Conservation (phyloP, 1,139 yeast genomes). For the Pneumocystis carinii region DNA sequence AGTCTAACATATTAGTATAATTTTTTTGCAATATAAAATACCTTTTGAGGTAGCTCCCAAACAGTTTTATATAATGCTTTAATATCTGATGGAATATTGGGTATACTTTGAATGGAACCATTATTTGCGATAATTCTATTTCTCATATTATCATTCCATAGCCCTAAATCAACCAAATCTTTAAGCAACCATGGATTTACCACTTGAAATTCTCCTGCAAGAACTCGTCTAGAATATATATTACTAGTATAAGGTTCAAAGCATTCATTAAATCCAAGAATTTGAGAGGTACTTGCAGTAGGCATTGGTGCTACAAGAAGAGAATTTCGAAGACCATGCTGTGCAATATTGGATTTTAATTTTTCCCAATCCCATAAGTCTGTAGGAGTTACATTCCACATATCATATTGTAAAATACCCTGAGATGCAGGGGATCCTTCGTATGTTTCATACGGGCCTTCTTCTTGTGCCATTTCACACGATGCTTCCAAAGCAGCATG, state of each 20-base stretch:
- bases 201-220: constrained; percentile 79
- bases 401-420: constrained; percentile 63
- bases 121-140: constrained; percentile 61
- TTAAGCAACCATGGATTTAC: constrained; percentile 70
- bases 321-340: constrained; percentile 66
- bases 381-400: constrained; percentile 67
- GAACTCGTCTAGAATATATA: constrained; percentile 71
- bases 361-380: constrained; percentile 62
- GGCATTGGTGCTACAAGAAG: constrained; percentile 87
- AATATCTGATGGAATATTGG: constrained; percentile 60
- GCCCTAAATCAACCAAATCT: constrained; percentile 67
- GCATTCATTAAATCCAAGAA: constrained; percentile 77
- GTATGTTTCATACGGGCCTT: constrained; percentile 56
- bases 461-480: constrained; percentile 48
- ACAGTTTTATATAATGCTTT: constrained; percentile 80
- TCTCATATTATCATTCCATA: constrained; percentile 73
- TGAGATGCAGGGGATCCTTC: constrained; percentile 71
- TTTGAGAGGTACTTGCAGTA: constrained; percentile 85
- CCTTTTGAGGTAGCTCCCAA: constrained; percentile 89
- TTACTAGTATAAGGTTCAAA: constrained; percentile 86
- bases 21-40: background rate
- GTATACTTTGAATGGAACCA: constrained; percentile 74
- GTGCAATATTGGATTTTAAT: constrained; percentile 43
- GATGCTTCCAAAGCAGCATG: constrained; percentile 78
- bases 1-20: constrained; percentile 20